Evolutionary conservation across 2,329 filamentous ascomycete species (phyloP).

Genomic region (Arthroderma sp.): DNA sequence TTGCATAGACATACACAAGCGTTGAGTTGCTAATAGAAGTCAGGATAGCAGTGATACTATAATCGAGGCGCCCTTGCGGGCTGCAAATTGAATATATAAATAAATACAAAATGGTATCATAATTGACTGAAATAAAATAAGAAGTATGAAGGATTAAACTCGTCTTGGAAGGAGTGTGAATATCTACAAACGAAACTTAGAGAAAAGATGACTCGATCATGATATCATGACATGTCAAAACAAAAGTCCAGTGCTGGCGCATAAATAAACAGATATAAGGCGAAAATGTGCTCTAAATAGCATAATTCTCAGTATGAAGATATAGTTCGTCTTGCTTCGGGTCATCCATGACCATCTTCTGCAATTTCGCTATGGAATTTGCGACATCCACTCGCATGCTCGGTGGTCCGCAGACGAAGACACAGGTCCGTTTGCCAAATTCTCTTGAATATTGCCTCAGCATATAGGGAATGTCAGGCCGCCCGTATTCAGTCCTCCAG

Average conservation of each 20-base stretch:
- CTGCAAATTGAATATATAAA: no score
- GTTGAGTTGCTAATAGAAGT: no score
- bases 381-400: conserved; percentile 78
- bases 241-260: not conserved
- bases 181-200: not conserved
- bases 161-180: not conserved
- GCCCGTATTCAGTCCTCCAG: conserved; percentile 85
- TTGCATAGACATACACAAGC: no score
- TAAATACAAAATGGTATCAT: not conserved
- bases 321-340: conserved; percentile 77
- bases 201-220: not conserved
- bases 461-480: conserved; percentile 78
- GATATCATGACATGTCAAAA: not conserved
- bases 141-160: no score
- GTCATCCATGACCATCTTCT: conserved; percentile 70
- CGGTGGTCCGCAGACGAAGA: conserved; percentile 85
- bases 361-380: conserved; percentile 69
- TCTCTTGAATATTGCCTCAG: conserved; percentile 67
- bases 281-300: conserved; percentile 44
- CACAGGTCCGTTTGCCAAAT: conserved; percentile 71
- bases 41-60: no score
- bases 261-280: not conserved
- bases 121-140: not conserved
- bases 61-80: no score
- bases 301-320: conserved; percentile 90